Conservation (phyloP, 192 early-diverging fungal species). For the Umbelopsis sp. region DNA sequence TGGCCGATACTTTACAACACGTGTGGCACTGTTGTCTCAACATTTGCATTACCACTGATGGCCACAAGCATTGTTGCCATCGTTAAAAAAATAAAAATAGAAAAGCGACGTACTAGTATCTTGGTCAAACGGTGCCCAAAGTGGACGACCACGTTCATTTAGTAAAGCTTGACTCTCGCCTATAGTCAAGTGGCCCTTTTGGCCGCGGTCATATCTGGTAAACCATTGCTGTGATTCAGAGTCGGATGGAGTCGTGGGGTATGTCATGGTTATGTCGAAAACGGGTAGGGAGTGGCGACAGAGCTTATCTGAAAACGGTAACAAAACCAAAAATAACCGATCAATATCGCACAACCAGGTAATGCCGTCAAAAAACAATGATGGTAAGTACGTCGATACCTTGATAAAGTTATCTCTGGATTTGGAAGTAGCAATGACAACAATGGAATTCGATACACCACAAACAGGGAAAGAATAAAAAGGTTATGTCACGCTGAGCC, state of each 20-base stretch:
- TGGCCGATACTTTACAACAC: too few species aligned
- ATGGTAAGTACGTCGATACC: background rate
- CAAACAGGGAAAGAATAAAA: background rate
- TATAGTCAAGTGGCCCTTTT: slow-evolving; percentile 1
- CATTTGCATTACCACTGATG: background rate
- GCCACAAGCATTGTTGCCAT: background rate
- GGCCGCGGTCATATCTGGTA: background rate
- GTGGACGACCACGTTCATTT: background rate
- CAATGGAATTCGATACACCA: slow-evolving; percentile 8
- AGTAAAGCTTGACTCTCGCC: background rate
- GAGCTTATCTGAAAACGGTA: background rate
- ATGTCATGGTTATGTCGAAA: background rate
- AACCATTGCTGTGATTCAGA: slow-evolving; percentile 11
- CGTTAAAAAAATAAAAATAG: background rate
- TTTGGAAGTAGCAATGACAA: slow-evolving; percentile 13
- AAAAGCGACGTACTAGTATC: background rate
- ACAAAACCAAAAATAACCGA: background rate
- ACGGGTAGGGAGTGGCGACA: background rate
- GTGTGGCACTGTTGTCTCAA: too few species aligned
- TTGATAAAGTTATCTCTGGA: background rate
- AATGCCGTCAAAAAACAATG: background rate
- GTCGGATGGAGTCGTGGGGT: background rate
- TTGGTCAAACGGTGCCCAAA: slow-evolving; percentile 15
- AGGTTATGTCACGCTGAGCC: too few species aligned
- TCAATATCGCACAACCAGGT: background rate